Percentiles rank a stretch among this genome's conserved stretches.
Conservation (phyloP, 78 protist species). For the Planoprotostelium fungivorum region DNA sequence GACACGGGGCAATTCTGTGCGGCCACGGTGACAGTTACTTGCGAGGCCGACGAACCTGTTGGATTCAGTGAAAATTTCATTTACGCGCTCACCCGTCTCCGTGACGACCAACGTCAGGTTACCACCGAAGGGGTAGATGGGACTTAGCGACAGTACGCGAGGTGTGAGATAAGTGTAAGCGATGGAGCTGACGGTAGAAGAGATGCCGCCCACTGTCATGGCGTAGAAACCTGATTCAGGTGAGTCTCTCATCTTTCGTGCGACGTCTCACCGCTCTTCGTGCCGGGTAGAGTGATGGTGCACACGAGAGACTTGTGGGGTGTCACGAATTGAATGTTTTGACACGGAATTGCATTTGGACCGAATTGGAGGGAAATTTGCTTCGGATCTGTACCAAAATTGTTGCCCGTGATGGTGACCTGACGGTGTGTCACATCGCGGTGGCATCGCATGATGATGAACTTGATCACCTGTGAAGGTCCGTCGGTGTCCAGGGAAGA, state of each 20-base stretch:
- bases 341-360: background rate
- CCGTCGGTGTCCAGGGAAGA: background rate
- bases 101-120: background rate
- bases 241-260: background rate
- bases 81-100: background rate
- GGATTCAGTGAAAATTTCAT: too few relatives aligned
- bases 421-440: too few relatives aligned
- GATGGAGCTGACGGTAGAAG: background rate
- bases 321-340: background rate
- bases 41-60: too few relatives aligned
- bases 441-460: too few relatives aligned
- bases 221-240: background rate
- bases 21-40: too few relatives aligned
- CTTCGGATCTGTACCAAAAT: background rate
- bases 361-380: background rate
- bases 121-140: background rate
- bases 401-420: too few relatives aligned
- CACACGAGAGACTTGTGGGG: background rate
- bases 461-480: background rate
- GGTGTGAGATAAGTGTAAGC: too few relatives aligned
- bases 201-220: background rate
- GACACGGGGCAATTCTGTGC: too few relatives aligned
- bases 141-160: too few relatives aligned
- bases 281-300: background rate
- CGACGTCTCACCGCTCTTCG: background rate